Conservation (phyloP, 2,329 filamentous ascomycete species). For the Verticillium longisporum region DNA sequence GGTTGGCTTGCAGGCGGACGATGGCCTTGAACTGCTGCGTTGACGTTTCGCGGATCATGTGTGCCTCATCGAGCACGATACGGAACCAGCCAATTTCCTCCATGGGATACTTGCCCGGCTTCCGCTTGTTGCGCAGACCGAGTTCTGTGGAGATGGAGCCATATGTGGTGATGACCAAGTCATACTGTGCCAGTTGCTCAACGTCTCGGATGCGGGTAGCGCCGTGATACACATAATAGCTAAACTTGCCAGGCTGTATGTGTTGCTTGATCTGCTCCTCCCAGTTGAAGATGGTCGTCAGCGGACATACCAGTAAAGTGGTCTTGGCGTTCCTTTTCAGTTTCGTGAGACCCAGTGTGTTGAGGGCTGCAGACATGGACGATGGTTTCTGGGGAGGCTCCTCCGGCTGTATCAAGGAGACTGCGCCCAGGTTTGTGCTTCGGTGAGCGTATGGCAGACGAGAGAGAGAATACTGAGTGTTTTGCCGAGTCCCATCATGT, state of each 20-base stretch:
- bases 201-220: slow-evolving; percentile 64
- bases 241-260: slow-evolving; percentile 56
- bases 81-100: slow-evolving; percentile 85
- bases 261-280: slow-evolving; percentile 85
- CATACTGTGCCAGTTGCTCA: slow-evolving; percentile 62
- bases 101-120: slow-evolving; percentile 56
- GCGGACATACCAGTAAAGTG: slow-evolving; percentile 80
- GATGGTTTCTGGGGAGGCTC: slow-evolving; percentile 26
- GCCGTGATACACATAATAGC: slow-evolving; percentile 83
- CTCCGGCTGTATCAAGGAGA: slow-evolving; percentile 43
- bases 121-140: slow-evolving; percentile 53
- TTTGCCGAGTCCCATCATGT: slow-evolving; percentile 88
- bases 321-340: slow-evolving; percentile 65
- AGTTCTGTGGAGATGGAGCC: slow-evolving; percentile 79
- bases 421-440: slow-evolving; percentile 56
- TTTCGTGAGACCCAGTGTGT: slow-evolving; percentile 40
- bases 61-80: slow-evolving; percentile 89
- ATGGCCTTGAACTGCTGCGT: slow-evolving; percentile 82
- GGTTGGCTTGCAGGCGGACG: slow-evolving; percentile 68
- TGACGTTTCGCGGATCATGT: slow-evolving; percentile 81
- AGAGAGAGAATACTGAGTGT: slow-evolving; percentile 81
- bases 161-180: slow-evolving; percentile 90
- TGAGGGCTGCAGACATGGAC: slow-evolving; percentile 28
- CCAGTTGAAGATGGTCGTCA: slow-evolving; percentile 93
- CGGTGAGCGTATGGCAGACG: slow-evolving; percentile 56